Conservation (phyloP, 257 asterid genomes). For the Coffea canephora region DNA sequence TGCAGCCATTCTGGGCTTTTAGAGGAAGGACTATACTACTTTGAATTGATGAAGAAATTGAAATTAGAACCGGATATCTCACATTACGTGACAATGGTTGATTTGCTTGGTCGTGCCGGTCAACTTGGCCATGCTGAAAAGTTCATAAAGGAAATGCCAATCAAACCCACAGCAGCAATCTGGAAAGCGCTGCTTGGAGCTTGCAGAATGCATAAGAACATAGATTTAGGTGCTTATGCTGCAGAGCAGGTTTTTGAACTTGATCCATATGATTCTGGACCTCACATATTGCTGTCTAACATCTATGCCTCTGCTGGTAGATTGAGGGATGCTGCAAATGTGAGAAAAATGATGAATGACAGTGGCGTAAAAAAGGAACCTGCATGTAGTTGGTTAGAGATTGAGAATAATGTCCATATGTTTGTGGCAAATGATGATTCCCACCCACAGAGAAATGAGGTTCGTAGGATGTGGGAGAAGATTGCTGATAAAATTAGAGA, state of each 20-base stretch:
- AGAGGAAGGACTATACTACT: constrained; percentile 63
- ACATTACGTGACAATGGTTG: constrained; percentile 63
- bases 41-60: constrained; percentile 57
- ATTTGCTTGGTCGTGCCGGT: constrained; percentile 75
- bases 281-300: constrained; percentile 67
- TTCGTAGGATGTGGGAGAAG: constrained; percentile 56
- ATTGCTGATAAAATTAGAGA: constrained; percentile 45
- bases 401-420: constrained; percentile 59
- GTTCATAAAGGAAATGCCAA: constrained; percentile 62
- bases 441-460: constrained; percentile 61
- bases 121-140: constrained; percentile 54
- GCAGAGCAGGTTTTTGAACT: constrained; percentile 78
- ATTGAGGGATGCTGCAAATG: constrained; percentile 64
- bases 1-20: constrained; percentile 86
- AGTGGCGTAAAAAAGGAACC: constrained; percentile 82
- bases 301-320: constrained; percentile 76
- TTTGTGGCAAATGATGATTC: constrained; percentile 72
- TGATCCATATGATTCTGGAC: constrained; percentile 80
- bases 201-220: constrained; percentile 71
- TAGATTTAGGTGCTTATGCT: constrained; percentile 65
- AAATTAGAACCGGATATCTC: constrained; percentile 50
- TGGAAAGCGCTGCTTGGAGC: constrained; percentile 95
- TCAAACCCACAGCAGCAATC: constrained; percentile 54
- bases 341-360: constrained; percentile 72
- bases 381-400: constrained; percentile 91